Conservation (phyloP, 2,329 filamentous ascomycete genomes). For the Ophiocordyceps camponoti-rufipedis region DNA sequence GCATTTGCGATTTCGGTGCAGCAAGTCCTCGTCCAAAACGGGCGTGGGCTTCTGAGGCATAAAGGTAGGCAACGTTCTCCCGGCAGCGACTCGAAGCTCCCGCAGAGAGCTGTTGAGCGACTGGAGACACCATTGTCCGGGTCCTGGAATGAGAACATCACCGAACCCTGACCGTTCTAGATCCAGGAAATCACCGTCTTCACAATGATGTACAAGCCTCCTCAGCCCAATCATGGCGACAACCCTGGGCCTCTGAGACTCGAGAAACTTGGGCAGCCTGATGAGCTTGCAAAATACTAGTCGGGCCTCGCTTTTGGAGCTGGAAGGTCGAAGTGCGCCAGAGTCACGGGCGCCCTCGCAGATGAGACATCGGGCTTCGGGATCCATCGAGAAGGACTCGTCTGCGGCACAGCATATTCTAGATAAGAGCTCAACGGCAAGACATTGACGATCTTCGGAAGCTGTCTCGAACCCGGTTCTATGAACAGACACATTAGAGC, state of each 20-base stretch:
- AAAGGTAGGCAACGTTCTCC: slow-evolving; percentile 49
- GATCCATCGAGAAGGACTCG: slow-evolving; percentile 1
- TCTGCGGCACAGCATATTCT: slow-evolving; percentile 19
- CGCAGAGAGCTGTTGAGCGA: slow-evolving; percentile 69
- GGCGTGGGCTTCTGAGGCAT: slow-evolving; percentile 18
- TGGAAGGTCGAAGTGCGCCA: slow-evolving; percentile 1
- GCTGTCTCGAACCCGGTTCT: slow-evolving; percentile 25
- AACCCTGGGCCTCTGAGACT: slow-evolving; percentile 44
- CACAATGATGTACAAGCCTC: slow-evolving; percentile 49
- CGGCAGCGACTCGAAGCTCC: slow-evolving; percentile 69
- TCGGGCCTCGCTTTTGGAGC: slow-evolving; percentile 19
- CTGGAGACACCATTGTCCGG: slow-evolving; percentile 68
- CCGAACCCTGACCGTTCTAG: slow-evolving; percentile 43
- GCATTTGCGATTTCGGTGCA: slow-evolving; percentile 37
- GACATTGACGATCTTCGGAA: slow-evolving; percentile 29
- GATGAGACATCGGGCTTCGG: slow-evolving; percentile 6
- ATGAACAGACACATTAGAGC: slow-evolving; percentile 5
- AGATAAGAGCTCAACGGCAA: slow-evolving; percentile 34
- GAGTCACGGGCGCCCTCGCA: slow-evolving; percentile 6
- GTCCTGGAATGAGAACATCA: slow-evolving; percentile 44
- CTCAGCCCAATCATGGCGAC: slow-evolving; percentile 55
- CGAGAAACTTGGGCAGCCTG: slow-evolving; percentile 23
- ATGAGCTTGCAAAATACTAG: slow-evolving; percentile 27
- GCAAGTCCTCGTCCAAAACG: slow-evolving; percentile 7
- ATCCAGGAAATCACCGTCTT: slow-evolving; percentile 39